phyloP scores from a whole-genome alignment of 1,139 yeast species.

The Scheffersomyces insectosa region DNA sequence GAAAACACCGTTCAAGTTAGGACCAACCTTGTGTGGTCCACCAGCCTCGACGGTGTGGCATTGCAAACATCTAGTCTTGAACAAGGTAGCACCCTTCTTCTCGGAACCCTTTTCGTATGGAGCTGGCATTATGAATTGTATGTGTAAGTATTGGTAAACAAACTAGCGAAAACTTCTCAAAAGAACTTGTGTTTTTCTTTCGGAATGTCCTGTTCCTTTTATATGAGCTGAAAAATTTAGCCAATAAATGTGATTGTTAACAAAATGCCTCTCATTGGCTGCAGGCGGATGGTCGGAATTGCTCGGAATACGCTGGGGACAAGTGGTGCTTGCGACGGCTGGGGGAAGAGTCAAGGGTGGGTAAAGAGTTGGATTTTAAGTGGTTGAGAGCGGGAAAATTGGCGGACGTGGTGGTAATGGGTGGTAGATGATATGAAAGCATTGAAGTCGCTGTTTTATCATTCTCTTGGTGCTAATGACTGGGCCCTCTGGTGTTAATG shows the following conservation, averaged over 20 bases:
- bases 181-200: not conserved
- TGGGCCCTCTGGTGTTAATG: too few relatives aligned
- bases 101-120: constrained; percentile 75
- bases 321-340: too few relatives aligned
- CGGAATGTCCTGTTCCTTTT: constrained; percentile 6
- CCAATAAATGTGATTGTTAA: constrained; percentile 8
- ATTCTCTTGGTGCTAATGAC: too few relatives aligned
- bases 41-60: constrained; percentile 97
- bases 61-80: constrained; percentile 98
- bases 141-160: constrained; percentile 2
- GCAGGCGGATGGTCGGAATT: not conserved
- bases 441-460: too few relatives aligned
- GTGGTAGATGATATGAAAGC: too few relatives aligned
- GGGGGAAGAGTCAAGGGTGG: too few relatives aligned
- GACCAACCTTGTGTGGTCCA: constrained; percentile 99
- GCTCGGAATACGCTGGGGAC: not conserved
- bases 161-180: not conserved
- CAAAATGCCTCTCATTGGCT: constrained; percentile 10
- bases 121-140: constrained; percentile 52
- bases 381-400: too few relatives aligned
- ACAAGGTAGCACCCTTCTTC: constrained; percentile 97
- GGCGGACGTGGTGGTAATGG: too few relatives aligned
- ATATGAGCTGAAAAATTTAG: constrained; percentile 9
- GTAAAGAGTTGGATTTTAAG: too few relatives aligned
- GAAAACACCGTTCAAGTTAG: constrained; percentile 92